These are phyloP conservation scores for Kazachstania kunashirensis DNA, from an alignment of 805 yeast genomes.

Conservation along the genomic window DNA sequence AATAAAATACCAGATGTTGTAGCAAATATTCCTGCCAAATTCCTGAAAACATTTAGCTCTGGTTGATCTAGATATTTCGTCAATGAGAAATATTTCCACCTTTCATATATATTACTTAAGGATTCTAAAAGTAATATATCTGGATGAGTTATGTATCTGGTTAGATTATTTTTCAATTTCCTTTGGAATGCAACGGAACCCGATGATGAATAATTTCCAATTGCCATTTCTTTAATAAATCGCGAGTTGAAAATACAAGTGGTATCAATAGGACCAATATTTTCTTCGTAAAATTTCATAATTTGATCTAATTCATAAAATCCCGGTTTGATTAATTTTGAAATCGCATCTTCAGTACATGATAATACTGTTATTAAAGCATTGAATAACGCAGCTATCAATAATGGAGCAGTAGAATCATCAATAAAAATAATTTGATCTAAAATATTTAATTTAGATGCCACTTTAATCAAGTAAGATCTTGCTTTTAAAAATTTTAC, in stretches of 20 bases:
- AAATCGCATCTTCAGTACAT: slow-evolving; percentile 22
- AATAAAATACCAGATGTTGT: slow-evolving; percentile 57
- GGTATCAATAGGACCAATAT: slow-evolving; percentile 16
- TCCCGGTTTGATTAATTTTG: slow-evolving; percentile 6
- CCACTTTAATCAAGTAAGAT: slow-evolving; percentile 17
- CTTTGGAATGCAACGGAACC: slow-evolving; percentile 69
- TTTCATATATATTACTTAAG: slow-evolving; percentile 30
- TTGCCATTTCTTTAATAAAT: slow-evolving; percentile 36
- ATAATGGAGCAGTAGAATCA: slow-evolving; percentile 18
- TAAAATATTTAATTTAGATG: slow-evolving; percentile 19
- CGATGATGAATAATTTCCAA: slow-evolving; percentile 51
- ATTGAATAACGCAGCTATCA: slow-evolving; percentile 37
- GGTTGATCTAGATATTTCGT: slow-evolving; percentile 22
- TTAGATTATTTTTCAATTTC: slow-evolving; percentile 39
- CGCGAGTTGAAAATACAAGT: slow-evolving; percentile 20
- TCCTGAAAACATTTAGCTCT: slow-evolving; percentile 42
- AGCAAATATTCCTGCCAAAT: slow-evolving; percentile 63
- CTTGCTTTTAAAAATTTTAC: slow-evolving; percentile 32
- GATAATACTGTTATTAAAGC: slow-evolving; percentile 41
- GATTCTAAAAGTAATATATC: slow-evolving; percentile 23
- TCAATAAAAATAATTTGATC: slow-evolving; percentile 17
- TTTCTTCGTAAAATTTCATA: slow-evolving; percentile 17
- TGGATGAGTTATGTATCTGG: slow-evolving; percentile 16
- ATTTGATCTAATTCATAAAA: slow-evolving; percentile 8
- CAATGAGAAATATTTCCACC: slow-evolving; percentile 17